A percentile compares a stretch with the other conserved stretches of the same genome.
These are phyloP conservation scores for Cladobotryum protrusum DNA, from an alignment of 2,329 filamentous ascomycete genomes.

Conservation along the genomic window DNA sequence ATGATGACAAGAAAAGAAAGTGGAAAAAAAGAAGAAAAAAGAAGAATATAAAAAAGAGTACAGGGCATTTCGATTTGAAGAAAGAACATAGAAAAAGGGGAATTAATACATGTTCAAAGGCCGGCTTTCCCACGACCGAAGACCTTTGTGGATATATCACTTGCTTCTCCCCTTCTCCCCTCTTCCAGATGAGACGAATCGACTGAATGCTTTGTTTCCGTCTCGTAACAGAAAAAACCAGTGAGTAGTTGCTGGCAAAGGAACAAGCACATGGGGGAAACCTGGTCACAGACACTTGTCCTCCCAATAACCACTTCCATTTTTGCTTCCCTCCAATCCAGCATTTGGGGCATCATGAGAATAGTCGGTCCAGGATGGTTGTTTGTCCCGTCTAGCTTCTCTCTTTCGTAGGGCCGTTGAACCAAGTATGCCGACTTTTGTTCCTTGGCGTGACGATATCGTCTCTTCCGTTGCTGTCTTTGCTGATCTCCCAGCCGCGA, in stretches of 20 bases:
- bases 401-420: background rate
- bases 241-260: conserved; percentile 1
- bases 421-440: conserved; percentile 2
- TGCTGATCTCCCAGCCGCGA: conserved; percentile 19
- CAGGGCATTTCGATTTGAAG: conserved; percentile 10
- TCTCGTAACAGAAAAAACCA: conserved; percentile 11
- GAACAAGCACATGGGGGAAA: conserved; percentile 2
- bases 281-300: conserved; percentile 3
- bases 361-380: conserved; percentile 6
- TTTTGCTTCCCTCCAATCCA: conserved; percentile 3
- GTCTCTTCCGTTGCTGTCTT: conserved; percentile 15
- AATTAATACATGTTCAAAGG: conserved; percentile 46
- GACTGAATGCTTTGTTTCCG: background rate
- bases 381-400: conserved; percentile 4
- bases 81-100: conserved; percentile 29
- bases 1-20: background rate
- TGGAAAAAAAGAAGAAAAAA: background rate
- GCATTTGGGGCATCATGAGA: conserved; percentile 10
- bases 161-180: background rate
- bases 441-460: conserved; percentile 4
- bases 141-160: conserved; percentile 20
- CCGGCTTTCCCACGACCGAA: conserved; percentile 19
- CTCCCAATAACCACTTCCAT: conserved; percentile 1
- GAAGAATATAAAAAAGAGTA: conserved; percentile 1
- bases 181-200: conserved; percentile 7